Conservation (phyloP, 1,139 yeast species). For the Yamadazyma sp. region DNA sequence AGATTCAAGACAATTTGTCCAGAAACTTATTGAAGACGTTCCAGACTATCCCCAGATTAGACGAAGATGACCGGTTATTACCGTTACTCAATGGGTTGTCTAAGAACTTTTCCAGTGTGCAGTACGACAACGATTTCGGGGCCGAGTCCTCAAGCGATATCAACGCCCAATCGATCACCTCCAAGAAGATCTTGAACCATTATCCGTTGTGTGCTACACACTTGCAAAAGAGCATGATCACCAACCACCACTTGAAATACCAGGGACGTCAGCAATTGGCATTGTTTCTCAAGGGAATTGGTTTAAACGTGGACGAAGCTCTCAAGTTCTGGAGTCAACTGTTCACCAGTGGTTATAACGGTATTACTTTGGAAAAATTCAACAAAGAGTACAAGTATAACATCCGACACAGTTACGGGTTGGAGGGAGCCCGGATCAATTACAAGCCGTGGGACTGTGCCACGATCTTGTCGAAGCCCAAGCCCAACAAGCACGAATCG, state of each 20-base stretch:
- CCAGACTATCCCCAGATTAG: slow-evolving; percentile 77
- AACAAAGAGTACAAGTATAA: slow-evolving; percentile 86
- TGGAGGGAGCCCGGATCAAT: slow-evolving; percentile 85
- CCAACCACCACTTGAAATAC: slow-evolving; percentile 73
- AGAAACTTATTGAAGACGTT: slow-evolving; percentile 65
- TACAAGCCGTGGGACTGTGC: slow-evolving; percentile 87
- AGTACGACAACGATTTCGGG: slow-evolving; percentile 40
- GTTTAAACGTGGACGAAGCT: slow-evolving; percentile 85
- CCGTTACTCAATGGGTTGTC: slow-evolving; percentile 82
- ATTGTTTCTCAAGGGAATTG: slow-evolving; percentile 84
- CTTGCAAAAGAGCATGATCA: slow-evolving; percentile 59
- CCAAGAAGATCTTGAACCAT: slow-evolving; percentile 55
- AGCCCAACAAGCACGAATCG: slow-evolving; percentile 68
- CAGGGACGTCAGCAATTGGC: slow-evolving; percentile 84
- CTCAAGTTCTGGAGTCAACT: slow-evolving; percentile 78
- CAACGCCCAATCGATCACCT: slow-evolving; percentile 61
- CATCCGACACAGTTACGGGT: slow-evolving; percentile 84
- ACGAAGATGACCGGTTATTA: slow-evolving; percentile 85
- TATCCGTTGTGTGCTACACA: slow-evolving; percentile 83
- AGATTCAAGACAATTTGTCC: slow-evolving; percentile 57
- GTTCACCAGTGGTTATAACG: slow-evolving; percentile 51
- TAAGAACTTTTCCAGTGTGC: slow-evolving; percentile 64
- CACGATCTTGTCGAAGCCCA: slow-evolving; percentile 68
- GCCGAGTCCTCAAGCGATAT: slow-evolving; percentile 47
- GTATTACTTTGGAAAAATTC: slow-evolving; percentile 68